Evolutionary conservation across 257 asterid genomes (phyloP).

Genomic region (Rhazya stricta): DNA sequence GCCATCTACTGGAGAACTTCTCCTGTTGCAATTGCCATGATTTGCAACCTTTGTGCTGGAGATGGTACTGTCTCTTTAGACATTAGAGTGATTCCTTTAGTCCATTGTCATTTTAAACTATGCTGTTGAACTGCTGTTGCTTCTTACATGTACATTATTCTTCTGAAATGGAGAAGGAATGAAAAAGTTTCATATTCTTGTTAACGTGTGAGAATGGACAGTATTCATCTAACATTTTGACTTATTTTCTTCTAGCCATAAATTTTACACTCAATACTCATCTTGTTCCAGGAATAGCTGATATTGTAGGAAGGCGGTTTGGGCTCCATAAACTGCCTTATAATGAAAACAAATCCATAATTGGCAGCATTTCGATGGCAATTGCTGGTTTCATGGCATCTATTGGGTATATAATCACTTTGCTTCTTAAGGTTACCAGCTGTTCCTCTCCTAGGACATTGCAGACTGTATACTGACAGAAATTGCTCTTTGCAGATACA

Average conservation of each 20-base stretch:
- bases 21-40: conserved; percentile 75
- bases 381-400: conserved; percentile 80
- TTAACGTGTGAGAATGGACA: too few species aligned
- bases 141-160: not conserved
- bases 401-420: conserved; percentile 48
- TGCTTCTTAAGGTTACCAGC: conserved; percentile 12
- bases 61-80: conserved; percentile 52
- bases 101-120: not conserved
- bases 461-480: conserved; percentile 13
- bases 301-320: conserved; percentile 76
- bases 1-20: conserved; percentile 86
- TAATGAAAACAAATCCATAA: conserved; percentile 61
- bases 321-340: conserved; percentile 76
- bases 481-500: conserved; percentile 47
- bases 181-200: not conserved
- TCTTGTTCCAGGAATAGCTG: conserved; percentile 65
- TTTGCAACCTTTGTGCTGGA: conserved; percentile 93
- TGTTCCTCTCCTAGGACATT: conserved; percentile 4
- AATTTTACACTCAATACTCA: not conserved
- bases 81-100: not conserved
- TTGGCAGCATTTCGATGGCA: conserved; percentile 74
- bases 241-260: not conserved
- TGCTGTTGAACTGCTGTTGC: not conserved
- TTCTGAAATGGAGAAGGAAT: not conserved
- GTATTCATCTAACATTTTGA: not conserved